phyloP scores from a whole-genome alignment of 1,139 yeast species.

The Insectozyma bohioensis region DNA sequence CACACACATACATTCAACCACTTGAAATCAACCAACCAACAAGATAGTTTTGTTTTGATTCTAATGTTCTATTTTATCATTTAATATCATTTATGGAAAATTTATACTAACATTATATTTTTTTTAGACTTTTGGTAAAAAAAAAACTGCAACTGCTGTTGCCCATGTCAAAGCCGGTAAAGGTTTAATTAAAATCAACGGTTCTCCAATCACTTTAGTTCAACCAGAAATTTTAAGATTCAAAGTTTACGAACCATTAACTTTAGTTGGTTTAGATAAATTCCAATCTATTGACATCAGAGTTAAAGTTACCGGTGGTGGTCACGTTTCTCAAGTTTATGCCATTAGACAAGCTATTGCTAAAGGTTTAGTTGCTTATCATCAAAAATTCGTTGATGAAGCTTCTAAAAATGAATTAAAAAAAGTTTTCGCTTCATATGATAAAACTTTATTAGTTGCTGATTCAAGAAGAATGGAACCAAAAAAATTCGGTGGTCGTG shows the following conservation, averaged over 20 bases:
- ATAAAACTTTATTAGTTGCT: slow-evolving; percentile 99
- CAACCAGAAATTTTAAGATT: slow-evolving; percentile 99
- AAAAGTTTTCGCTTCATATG: slow-evolving; percentile 96
- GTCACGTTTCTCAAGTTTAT: slow-evolving; percentile 99
- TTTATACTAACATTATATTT: slow-evolving; percentile 37
- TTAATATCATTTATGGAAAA: neutral
- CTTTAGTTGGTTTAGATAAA: slow-evolving; percentile 98
- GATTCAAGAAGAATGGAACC: slow-evolving; percentile 99
- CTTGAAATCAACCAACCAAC: too few species aligned
- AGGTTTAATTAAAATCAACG: slow-evolving; percentile 99
- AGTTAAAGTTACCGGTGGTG: slow-evolving; percentile 99
- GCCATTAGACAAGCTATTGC: slow-evolving; percentile 99
- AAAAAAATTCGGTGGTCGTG: slow-evolving; percentile 99
- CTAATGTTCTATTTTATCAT: neutral
- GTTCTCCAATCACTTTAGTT: slow-evolving; percentile 98
- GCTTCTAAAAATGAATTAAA: slow-evolving; percentile 99
- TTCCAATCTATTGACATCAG: slow-evolving; percentile 98
- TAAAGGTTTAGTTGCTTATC: slow-evolving; percentile 99
- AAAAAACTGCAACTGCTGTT: slow-evolving; percentile 99
- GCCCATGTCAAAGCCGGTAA: slow-evolving; percentile 99
- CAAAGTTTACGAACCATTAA: slow-evolving; percentile 99
- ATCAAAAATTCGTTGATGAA: slow-evolving; percentile 99
- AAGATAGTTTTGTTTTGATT: too few species aligned
- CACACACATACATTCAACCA: too few species aligned
- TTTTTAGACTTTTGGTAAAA: slow-evolving; percentile 94